Evolutionary conservation across 805 yeast genomes (phyloP).

Genomic region (Wickerhamomyces queroliae): DNA sequence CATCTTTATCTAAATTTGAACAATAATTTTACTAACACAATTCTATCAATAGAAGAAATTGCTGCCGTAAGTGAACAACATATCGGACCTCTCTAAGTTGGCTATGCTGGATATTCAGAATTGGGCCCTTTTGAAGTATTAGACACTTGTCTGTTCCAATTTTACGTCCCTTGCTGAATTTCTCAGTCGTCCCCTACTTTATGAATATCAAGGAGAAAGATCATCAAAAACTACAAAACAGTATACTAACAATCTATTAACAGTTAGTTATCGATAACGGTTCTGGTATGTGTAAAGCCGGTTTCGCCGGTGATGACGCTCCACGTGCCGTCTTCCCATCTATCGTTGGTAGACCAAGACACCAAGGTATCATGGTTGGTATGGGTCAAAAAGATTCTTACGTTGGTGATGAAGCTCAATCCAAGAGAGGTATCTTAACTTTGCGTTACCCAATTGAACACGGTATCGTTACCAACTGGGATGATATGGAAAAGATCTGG

Average conservation of each 20-base stretch:
- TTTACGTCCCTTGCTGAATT: no score
- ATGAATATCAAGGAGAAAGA: no score
- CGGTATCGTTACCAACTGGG: conserved; percentile 99
- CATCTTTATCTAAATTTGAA: not conserved
- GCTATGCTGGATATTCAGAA: no score
- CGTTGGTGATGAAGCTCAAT: conserved; percentile 99
- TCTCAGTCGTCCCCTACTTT: no score
- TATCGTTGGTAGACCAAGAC: conserved; percentile 99
- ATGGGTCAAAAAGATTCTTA: conserved; percentile 99
- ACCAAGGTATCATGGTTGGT: conserved; percentile 99
- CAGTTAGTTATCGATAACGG: conserved; percentile 92
- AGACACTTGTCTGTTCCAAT: not conserved
- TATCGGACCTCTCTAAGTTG: not conserved
- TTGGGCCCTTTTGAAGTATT: not conserved
- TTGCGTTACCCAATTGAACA: conserved; percentile 99
- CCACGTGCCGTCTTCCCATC: conserved; percentile 99
- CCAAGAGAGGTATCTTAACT: conserved; percentile 99
- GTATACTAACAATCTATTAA: not conserved
- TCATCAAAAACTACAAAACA: not conserved
- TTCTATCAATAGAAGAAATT: conserved; percentile 13
- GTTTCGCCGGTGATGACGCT: conserved; percentile 99
- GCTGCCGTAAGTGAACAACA: conserved; percentile 9
- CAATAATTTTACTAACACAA: conserved; percentile 15
- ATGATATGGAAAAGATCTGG: conserved; percentile 99
- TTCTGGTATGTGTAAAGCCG: conserved; percentile 99